Percentiles rank a stretch among this genome's conserved stretches.
phyloP scores from a whole-genome alignment of 176 grass and related monocot species.

The Ananas comosus region DNA sequence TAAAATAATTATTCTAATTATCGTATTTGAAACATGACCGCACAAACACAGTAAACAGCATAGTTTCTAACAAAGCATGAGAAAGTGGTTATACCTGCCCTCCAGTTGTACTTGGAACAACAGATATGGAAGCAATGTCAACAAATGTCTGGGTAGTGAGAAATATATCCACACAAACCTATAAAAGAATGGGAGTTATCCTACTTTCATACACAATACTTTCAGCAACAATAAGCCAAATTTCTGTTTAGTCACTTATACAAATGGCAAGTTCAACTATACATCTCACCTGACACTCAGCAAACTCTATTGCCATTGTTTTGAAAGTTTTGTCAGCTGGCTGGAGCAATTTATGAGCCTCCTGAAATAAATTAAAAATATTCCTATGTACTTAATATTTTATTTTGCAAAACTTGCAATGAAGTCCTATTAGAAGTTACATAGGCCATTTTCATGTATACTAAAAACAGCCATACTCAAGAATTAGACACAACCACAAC shows the following conservation, averaged over 20 bases:
- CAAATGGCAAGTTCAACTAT: background rate
- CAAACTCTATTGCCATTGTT: slow-evolving; percentile 83
- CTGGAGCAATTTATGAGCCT: slow-evolving; percentile 74
- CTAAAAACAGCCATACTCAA: no score
- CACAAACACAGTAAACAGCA: background rate
- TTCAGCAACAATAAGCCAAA: background rate
- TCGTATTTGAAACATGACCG: background rate
- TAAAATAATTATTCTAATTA: background rate
- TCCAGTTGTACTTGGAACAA: slow-evolving; percentile 67
- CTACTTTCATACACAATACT: background rate
- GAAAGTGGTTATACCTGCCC: slow-evolving; percentile 50
- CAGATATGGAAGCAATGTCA: slow-evolving; percentile 78
- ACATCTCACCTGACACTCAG: slow-evolving; percentile 68
- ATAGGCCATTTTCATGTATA: background rate
- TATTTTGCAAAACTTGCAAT: background rate
- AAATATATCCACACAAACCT: slow-evolving; percentile 86
- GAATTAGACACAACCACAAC: slow-evolving; percentile 5
- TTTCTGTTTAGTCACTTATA: background rate
- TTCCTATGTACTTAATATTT: background rate
- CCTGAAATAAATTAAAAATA: slow-evolving; percentile 35
- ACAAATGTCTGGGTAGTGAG: slow-evolving; percentile 71
- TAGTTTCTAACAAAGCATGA: background rate
- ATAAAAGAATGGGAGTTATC: slow-evolving; percentile 5
- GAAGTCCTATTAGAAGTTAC: background rate
- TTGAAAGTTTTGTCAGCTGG: slow-evolving; percentile 68